Evolutionary conservation across 768 basidiomycete species (phyloP).

Genomic region (Suillus occidentalis): DNA sequence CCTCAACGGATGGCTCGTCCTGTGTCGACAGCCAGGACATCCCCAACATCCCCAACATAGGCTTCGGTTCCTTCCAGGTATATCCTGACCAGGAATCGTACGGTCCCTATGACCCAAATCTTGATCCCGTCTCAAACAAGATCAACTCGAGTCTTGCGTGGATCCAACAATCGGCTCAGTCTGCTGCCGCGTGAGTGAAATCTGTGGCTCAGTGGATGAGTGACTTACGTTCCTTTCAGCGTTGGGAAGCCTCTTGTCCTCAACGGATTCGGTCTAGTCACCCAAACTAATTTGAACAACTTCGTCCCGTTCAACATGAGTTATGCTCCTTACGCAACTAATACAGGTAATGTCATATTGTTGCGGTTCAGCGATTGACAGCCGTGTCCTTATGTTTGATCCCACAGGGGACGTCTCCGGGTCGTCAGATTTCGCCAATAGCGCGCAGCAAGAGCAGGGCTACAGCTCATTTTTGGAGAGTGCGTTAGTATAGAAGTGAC

Average conservation of each 20-base stretch:
- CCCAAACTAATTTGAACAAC: slow-evolving; percentile 46
- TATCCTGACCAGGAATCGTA: slow-evolving; percentile 71
- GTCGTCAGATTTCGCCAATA: slow-evolving; percentile 50
- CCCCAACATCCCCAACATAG: slow-evolving; percentile 54
- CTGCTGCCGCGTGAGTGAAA: slow-evolving; percentile 42
- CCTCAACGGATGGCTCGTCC: slow-evolving; percentile 59
- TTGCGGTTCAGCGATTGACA: not conserved
- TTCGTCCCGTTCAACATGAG: slow-evolving; percentile 66
- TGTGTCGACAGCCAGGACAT: slow-evolving; percentile 72
- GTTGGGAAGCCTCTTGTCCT: slow-evolving; percentile 55
- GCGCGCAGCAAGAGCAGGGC: slow-evolving; percentile 51
- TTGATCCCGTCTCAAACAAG: slow-evolving; percentile 52
- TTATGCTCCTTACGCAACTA: slow-evolving; percentile 40
- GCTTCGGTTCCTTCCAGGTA: slow-evolving; percentile 60
- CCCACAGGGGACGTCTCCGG: slow-evolving; percentile 20
- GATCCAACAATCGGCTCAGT: slow-evolving; percentile 51
- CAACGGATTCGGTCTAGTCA: slow-evolving; percentile 63
- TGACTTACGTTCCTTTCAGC: slow-evolving; percentile 24
- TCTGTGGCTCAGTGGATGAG: not conserved
- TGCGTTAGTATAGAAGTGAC: slow-evolving; percentile 22
- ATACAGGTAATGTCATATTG: slow-evolving; percentile 23
- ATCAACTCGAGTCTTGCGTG: slow-evolving; percentile 52
- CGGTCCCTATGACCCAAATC: slow-evolving; percentile 43
- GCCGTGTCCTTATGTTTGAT: not conserved
- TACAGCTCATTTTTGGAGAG: slow-evolving; percentile 55